Conservation (phyloP, 306 rosid species). For the Abrus pulchellus region DNA sequence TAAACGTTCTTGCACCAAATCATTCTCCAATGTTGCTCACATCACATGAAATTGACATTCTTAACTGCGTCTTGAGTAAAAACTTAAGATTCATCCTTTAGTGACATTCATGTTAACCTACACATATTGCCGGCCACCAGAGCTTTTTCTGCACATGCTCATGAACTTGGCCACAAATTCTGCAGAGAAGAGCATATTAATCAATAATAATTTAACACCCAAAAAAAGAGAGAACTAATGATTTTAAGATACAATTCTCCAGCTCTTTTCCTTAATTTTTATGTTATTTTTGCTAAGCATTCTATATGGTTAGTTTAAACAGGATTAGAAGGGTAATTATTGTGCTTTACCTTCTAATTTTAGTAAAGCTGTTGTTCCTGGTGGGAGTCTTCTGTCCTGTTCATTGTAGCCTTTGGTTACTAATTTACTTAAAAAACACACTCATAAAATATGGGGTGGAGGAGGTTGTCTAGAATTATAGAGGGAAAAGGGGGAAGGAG, state of each 20-base stretch:
- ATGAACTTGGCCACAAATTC: constrained; percentile 94
- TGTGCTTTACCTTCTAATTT: constrained; percentile 78
- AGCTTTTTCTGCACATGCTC: constrained; percentile 77
- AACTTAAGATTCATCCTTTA: constrained; percentile 2
- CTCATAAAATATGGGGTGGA: neutral
- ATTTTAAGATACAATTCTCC: neutral
- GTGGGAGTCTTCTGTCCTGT: constrained; percentile 85
- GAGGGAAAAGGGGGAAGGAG: neutral
- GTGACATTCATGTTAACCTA: constrained; percentile 50
- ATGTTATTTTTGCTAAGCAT: constrained; percentile 17
- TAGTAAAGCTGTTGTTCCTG: constrained; percentile 80
- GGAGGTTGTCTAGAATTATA: neutral
- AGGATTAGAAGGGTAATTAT: neutral
- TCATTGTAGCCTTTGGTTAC: constrained; percentile 39
- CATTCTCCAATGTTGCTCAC: neutral
- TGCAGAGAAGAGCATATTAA: constrained; percentile 50
- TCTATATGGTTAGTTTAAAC: constrained; percentile 19
- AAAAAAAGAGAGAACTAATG: neutral
- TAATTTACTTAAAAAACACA: constrained; percentile 5
- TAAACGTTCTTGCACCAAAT: neutral
- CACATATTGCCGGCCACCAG: constrained; percentile 50
- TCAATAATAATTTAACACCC: constrained; percentile 5
- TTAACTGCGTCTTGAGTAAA: neutral
- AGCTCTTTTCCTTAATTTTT: constrained; percentile 10
- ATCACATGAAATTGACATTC: constrained; percentile 14